These are phyloP conservation scores for Jatropha podagrica DNA, from an alignment of 441 rosid genomes.

Conservation along the genomic window DNA sequence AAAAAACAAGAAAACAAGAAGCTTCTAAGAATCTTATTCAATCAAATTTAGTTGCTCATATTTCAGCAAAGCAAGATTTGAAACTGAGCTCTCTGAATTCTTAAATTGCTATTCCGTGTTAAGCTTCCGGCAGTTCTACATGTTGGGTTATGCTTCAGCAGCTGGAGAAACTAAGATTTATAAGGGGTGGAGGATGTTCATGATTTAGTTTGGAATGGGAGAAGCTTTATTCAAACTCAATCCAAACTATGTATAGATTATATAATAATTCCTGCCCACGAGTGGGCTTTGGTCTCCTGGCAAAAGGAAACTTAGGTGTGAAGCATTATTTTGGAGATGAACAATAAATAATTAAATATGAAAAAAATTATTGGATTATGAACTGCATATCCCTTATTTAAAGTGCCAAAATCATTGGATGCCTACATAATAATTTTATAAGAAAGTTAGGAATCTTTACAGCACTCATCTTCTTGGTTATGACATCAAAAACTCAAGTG, in stretches of 20 bases:
- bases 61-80: background rate
- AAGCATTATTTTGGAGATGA: background rate
- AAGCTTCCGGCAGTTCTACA: background rate
- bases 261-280: background rate
- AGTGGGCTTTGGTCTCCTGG: background rate
- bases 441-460: background rate
- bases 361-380: background rate
- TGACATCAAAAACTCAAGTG: background rate
- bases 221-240: too few relatives aligned
- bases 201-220: too few relatives aligned
- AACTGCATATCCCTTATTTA: background rate
- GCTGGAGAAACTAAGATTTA: too few relatives aligned
- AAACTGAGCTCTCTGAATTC: background rate
- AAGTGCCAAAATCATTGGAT: slow-evolving; percentile 22
- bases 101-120: background rate
- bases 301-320: slow-evolving; percentile 8
- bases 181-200: too few relatives aligned
- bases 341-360: background rate
- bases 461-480: background rate
- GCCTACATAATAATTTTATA: slow-evolving; percentile 3
- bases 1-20: background rate
- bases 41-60: background rate
- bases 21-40: background rate
- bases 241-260: background rate
- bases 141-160: too few relatives aligned